Conservation (phyloP, 495 filamentous ascomycete species). For the Saxophila tyrrhenica region DNA sequence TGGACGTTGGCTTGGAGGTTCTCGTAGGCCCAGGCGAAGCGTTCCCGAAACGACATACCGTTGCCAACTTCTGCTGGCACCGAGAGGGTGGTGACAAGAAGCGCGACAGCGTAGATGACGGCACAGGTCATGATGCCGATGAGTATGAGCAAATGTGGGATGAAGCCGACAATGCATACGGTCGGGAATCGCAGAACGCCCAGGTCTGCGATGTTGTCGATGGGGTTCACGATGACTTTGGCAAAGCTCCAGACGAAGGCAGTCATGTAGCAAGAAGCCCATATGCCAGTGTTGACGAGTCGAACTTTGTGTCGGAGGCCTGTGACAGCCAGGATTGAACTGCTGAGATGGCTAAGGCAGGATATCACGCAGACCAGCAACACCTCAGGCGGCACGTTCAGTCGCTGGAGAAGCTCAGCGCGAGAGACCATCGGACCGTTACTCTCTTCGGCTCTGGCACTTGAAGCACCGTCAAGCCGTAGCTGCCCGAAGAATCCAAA, state of each 20-base stretch:
- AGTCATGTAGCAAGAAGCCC: constrained; percentile 78
- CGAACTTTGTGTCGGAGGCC: constrained; percentile 66
- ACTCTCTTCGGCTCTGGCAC: constrained; percentile 2
- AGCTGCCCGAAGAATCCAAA: constrained; percentile 48
- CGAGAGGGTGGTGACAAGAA: constrained; percentile 64
- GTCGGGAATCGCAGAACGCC: constrained; percentile 72
- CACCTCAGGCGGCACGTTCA: constrained; percentile 83
- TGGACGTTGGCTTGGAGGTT: constrained; percentile 90
- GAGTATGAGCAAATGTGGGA: constrained; percentile 79
- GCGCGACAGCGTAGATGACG: constrained; percentile 62
- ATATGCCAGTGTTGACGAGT: constrained; percentile 74
- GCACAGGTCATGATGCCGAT: constrained; percentile 63
- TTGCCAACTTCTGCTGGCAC: constrained; percentile 37
- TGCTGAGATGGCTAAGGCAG: constrained; percentile 75
- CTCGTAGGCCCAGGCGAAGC: constrained; percentile 55
- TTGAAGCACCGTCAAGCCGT: constrained; percentile 5
- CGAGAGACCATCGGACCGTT: constrained; percentile 23
- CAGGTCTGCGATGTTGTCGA: constrained; percentile 16
- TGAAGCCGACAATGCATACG: constrained; percentile 87
- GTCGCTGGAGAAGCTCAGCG: constrained; percentile 37
- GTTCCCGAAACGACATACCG: constrained; percentile 36
- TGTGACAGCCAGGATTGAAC: constrained; percentile 68
- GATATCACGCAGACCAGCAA: constrained; percentile 80
- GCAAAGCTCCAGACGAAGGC: constrained; percentile 59
- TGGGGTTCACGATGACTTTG: constrained; percentile 15